Percentiles rank a stretch among this genome's conserved stretches.
Conservation (phyloP, 768 basidiomycete genomes). For the Suillus placidus region DNA sequence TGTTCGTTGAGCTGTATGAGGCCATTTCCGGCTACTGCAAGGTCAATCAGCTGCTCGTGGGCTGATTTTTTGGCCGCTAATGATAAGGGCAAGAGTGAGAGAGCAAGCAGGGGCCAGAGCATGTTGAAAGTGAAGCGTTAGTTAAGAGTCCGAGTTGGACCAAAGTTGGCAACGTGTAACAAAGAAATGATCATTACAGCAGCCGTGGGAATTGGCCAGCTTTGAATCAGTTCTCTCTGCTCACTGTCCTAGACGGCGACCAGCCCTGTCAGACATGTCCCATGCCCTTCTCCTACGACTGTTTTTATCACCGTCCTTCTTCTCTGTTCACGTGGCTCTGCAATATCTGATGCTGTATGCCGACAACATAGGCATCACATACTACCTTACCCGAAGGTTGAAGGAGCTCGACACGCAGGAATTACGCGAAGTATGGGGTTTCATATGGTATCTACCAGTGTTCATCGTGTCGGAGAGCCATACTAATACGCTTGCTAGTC, state of each 20-base stretch:
- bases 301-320: slow-evolving; percentile 90
- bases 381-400: slow-evolving; percentile 82
- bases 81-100: slow-evolving; percentile 34
- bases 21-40: slow-evolving; percentile 75
- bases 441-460: slow-evolving; percentile 65
- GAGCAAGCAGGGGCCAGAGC: slow-evolving; percentile 31
- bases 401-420: slow-evolving; percentile 67
- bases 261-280: slow-evolving; percentile 45
- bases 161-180: slow-evolving; percentile 9
- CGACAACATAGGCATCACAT: slow-evolving; percentile 90
- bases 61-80: slow-evolving; percentile 32
- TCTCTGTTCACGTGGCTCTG: slow-evolving; percentile 92
- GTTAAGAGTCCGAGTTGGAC: neutral
- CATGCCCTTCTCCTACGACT: slow-evolving; percentile 90
- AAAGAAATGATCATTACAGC: slow-evolving; percentile 2
- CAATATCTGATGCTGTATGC: slow-evolving; percentile 81
- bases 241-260: slow-evolving; percentile 18
- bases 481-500: slow-evolving; percentile 51
- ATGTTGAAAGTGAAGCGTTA: slow-evolving; percentile 14
- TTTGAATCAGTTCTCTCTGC: neutral
- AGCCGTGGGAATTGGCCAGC: slow-evolving; percentile 14
- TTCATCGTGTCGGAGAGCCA: slow-evolving; percentile 9
- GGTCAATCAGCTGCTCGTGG: slow-evolving; percentile 63
- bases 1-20: slow-evolving; percentile 78
- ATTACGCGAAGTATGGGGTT: slow-evolving; percentile 85